Conservation (phyloP, 2,329 filamentous ascomycete species). For the Fusarium brevicatenulatum region DNA sequence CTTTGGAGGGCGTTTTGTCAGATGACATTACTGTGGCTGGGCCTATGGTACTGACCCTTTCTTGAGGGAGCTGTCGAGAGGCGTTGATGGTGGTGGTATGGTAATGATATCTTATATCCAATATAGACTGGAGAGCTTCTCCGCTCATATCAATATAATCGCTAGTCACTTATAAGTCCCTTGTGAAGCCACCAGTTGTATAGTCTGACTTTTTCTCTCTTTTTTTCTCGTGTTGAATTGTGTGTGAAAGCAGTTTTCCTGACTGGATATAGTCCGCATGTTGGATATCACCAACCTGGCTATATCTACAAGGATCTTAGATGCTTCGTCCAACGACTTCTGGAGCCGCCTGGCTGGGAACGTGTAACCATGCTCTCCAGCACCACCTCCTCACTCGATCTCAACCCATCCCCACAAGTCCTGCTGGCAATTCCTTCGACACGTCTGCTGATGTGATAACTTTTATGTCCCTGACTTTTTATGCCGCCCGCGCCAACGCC, state of each 20-base stretch:
- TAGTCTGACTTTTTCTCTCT: not conserved
- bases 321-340: constrained; percentile 9
- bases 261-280: constrained; percentile 23
- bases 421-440: constrained; percentile 29
- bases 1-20: constrained; percentile 61
- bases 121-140: constrained; percentile 13
- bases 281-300: constrained; percentile 10
- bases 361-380: constrained; percentile 2
- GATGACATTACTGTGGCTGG: constrained; percentile 75
- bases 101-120: constrained; percentile 24
- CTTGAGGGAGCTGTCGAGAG: constrained; percentile 29
- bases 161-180: constrained; percentile 8
- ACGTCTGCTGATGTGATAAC: constrained; percentile 38
- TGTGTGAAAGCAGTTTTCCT: constrained; percentile 14
- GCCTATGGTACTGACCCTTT: constrained; percentile 66
- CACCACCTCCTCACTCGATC: not conserved
- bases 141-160: constrained; percentile 24
- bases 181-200: not conserved
- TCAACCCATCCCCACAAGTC: constrained; percentile 36
- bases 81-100: not conserved
- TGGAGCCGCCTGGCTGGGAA: constrained; percentile 5
- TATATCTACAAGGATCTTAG: constrained; percentile 8
- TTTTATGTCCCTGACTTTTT: constrained; percentile 39
- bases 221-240: not conserved
- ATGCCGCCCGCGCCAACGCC: constrained; percentile 43